Evolutionary conservation across 768 basidiomycete species (phyloP).

Genomic region (Russula vinacea): DNA sequence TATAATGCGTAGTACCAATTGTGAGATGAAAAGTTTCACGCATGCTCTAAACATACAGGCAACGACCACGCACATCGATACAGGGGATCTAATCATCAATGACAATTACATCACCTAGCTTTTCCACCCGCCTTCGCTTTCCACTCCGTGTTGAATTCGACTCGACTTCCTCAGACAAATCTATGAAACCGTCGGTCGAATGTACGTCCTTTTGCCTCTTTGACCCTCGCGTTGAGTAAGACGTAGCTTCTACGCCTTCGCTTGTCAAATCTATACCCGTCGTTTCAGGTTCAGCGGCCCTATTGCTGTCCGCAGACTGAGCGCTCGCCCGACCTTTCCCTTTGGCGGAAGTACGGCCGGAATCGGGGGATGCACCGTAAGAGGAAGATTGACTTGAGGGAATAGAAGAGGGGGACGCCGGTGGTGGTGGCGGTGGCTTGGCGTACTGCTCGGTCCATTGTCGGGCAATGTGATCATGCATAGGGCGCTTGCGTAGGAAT

Average conservation of each 20-base stretch:
- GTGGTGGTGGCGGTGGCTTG: constrained; percentile 14
- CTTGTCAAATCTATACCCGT: constrained; percentile 23
- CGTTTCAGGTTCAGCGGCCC: neutral
- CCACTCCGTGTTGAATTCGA: constrained; percentile 19
- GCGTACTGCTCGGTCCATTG: constrained; percentile 41
- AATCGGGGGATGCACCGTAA: neutral
- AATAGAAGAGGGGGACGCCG: constrained; percentile 1
- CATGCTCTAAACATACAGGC: constrained; percentile 5
- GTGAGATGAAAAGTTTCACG: neutral
- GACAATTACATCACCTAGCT: constrained; percentile 26
- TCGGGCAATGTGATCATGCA: constrained; percentile 43
- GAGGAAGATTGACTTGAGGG: constrained; percentile 4
- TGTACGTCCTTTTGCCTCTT: constrained; percentile 23
- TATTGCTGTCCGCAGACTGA: constrained; percentile 4
- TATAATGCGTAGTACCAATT: constrained; percentile 13
- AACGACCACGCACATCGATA: constrained; percentile 13
- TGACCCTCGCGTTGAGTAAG: constrained; percentile 18
- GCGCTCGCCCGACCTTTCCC: constrained; percentile 27
- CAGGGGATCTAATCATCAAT: constrained; percentile 28
- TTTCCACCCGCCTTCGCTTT: constrained; percentile 29
- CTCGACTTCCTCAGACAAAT: constrained; percentile 23
- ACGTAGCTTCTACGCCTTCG: constrained; percentile 20
- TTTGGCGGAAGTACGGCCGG: constrained; percentile 14
- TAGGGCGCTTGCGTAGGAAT: constrained; percentile 35
- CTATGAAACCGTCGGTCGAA: constrained; percentile 20